A percentile compares a stretch with the other conserved stretches of the same genome.
Conservation (phyloP, 108 stramenopile genomes). For the Nannochloropsis oceanica region DNA sequence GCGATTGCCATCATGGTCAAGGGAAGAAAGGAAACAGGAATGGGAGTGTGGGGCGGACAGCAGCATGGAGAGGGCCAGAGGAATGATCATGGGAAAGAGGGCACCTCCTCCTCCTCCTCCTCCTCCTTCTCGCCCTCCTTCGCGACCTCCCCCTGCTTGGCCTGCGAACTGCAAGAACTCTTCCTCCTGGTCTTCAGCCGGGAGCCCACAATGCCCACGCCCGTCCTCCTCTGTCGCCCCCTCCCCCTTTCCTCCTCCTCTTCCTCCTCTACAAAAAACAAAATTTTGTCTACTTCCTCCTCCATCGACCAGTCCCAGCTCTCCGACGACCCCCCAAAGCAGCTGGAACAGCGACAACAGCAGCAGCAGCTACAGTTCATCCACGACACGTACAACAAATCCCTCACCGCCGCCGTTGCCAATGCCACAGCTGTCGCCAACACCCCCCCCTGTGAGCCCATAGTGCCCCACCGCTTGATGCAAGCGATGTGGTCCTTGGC, state of each 20-base stretch:
- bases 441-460: conserved; percentile 43
- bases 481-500: conserved; percentile 58
- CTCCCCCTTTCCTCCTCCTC: neutral
- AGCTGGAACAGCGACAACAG: neutral
- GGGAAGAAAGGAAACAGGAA: neutral
- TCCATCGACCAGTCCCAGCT: too few relatives aligned
- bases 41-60: neutral
- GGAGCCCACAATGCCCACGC: neutral
- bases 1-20: neutral
- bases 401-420: neutral
- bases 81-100: neutral
- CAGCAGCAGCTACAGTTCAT: neutral
- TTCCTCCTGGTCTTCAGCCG: conserved; percentile 26
- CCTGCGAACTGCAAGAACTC: conserved; percentile 55
- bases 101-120: neutral
- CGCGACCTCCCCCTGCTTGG: conserved; percentile 37
- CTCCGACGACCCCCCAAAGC: too few relatives aligned
- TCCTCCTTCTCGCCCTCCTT: neutral
- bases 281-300: too few relatives aligned
- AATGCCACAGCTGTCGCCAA: neutral
- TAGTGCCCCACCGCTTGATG: conserved; percentile 58
- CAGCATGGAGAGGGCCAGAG: neutral
- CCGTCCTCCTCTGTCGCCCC: neutral
- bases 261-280: neutral
- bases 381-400: neutral